A percentile compares a stretch with the other conserved stretches of the same genome.
Conservation (phyloP, 345 rosid genomes). For the Lepidium aucheri region DNA sequence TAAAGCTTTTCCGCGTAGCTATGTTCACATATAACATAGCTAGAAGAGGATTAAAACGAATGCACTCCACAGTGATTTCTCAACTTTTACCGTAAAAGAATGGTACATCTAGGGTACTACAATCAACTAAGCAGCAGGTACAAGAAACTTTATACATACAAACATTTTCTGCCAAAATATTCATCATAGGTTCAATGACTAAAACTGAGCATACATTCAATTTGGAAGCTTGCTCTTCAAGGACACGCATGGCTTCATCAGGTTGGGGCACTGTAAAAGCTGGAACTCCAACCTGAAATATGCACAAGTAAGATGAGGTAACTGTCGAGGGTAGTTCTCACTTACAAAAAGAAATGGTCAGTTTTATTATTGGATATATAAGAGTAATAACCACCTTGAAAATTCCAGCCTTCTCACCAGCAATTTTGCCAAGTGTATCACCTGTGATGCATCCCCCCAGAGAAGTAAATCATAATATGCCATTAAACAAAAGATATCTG, state of each 20-base stretch:
- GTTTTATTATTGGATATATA: neutral
- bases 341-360: neutral
- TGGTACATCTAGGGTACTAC: neutral
- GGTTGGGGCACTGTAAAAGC: conserved; percentile 94
- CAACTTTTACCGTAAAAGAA: neutral
- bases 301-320: conserved; percentile 8
- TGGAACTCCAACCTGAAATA: conserved; percentile 64
- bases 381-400: conserved; percentile 56
- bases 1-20: conserved; percentile 4
- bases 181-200: neutral
- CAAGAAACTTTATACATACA: neutral
- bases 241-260: conserved; percentile 91
- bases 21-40: neutral
- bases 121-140: conserved; percentile 1
- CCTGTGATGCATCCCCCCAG: conserved; percentile 44
- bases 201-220: conserved; percentile 52
- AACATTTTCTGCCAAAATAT: neutral
- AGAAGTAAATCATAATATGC: conserved; percentile 6
- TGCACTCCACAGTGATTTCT: neutral
- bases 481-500: neutral
- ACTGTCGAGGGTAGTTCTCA: neutral
- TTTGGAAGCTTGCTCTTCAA: conserved; percentile 64
- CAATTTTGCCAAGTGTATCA: conserved; percentile 87
- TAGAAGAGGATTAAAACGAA: neutral
- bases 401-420: conserved; percentile 98